Evolutionary conservation across 768 basidiomycete species (phyloP).

Genomic region (Kwoniella sp.): DNA sequence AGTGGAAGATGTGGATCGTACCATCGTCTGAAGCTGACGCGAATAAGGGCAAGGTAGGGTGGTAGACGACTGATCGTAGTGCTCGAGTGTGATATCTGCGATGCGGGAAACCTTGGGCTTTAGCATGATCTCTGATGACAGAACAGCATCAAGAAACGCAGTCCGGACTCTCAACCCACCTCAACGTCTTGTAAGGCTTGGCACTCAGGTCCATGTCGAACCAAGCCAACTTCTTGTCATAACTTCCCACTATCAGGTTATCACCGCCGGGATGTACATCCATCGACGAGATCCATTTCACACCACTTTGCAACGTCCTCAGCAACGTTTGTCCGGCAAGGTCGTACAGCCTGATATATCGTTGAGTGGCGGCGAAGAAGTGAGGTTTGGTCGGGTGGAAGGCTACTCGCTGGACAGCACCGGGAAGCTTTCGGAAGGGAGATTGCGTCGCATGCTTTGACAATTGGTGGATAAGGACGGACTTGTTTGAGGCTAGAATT

Average conservation of each 20-base stretch:
- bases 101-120: neutral
- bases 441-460: conserved; percentile 93
- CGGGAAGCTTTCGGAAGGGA: conserved; percentile 94
- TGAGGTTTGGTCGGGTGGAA: conserved; percentile 95
- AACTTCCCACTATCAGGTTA: conserved; percentile 94
- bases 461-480: conserved; percentile 94
- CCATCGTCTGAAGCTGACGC: conserved; percentile 97
- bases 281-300: conserved; percentile 96
- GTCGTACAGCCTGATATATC: conserved; percentile 93
- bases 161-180: conserved; percentile 61
- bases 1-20: conserved; percentile 94
- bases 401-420: conserved; percentile 81
- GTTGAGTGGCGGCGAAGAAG: conserved; percentile 98
- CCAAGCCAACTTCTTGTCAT: conserved; percentile 97
- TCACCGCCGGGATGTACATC: conserved; percentile 86
- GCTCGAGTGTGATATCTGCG: conserved; percentile 88
- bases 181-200: conserved; percentile 94
- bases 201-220: conserved; percentile 96
- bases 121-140: neutral
- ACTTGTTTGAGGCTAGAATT: conserved; percentile 71
- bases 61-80: conserved; percentile 89
- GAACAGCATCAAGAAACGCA: neutral
- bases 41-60: conserved; percentile 91
- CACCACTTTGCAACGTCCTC: conserved; percentile 92
- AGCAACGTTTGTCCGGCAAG: conserved; percentile 88